Percentiles rank a stretch among this genome's conserved stretches.
Conservation (phyloP, 2,329 filamentous ascomycete genomes). For the Sclerotinia minor region DNA sequence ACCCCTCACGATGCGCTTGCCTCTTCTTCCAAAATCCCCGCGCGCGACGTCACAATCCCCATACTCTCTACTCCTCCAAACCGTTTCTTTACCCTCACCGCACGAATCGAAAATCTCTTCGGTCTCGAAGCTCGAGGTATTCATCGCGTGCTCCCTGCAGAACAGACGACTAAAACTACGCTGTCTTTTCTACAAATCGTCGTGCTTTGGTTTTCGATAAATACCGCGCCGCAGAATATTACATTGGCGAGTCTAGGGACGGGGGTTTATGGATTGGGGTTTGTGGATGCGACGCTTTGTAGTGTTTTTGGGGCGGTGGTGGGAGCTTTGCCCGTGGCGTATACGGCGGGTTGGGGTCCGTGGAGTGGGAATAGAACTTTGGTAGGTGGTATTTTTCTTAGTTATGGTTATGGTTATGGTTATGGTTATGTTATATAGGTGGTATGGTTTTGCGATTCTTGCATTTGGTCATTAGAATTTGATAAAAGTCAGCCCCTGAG, state of each 20-base stretch:
- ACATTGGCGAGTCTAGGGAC: slow-evolving; percentile 64
- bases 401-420: background rate
- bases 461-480: background rate
- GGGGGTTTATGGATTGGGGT: slow-evolving; percentile 57
- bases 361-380: slow-evolving; percentile 62
- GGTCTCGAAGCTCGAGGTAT: slow-evolving; percentile 57
- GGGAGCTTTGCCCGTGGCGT: slow-evolving; percentile 56
- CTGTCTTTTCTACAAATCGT: slow-evolving; percentile 41
- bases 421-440: background rate
- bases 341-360: slow-evolving; percentile 63
- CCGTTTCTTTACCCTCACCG: slow-evolving; percentile 14
- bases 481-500: background rate
- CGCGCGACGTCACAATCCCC: background rate
- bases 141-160: slow-evolving; percentile 55
- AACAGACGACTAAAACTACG: slow-evolving; percentile 48
- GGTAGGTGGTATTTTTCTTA: slow-evolving; percentile 42
- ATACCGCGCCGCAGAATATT: slow-evolving; percentile 63
- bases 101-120: slow-evolving; percentile 32
- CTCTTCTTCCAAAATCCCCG: background rate
- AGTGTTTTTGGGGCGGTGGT: slow-evolving; percentile 58
- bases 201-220: slow-evolving; percentile 62
- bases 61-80: background rate
- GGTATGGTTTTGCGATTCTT: background rate
- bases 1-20: background rate
- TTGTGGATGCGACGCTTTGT: slow-evolving; percentile 56